Percentiles rank a stretch among this genome's conserved stretches.
These are phyloP conservation scores for Babesia bigemina DNA, from an alignment of 169 alveolate genomes.

Conservation along the genomic window DNA sequence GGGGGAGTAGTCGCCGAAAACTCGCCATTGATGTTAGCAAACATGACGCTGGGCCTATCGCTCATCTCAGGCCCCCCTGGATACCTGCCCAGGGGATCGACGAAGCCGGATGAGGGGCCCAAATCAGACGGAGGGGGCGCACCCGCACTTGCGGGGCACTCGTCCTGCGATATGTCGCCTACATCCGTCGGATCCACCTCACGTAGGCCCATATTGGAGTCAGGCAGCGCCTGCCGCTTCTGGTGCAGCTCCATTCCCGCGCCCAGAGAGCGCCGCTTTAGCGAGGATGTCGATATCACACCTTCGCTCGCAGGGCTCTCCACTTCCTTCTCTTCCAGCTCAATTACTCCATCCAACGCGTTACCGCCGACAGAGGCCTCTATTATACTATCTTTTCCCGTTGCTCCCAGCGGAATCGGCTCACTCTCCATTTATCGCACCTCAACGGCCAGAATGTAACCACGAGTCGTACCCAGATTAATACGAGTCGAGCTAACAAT, in stretches of 20 bases:
- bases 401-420: conserved; percentile 29
- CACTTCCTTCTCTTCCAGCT: not conserved
- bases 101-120: not conserved
- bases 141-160: not conserved
- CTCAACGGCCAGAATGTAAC: not conserved
- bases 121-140: not conserved
- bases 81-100: not conserved
- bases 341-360: conserved; percentile 17
- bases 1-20: not conserved
- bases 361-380: conserved; percentile 20
- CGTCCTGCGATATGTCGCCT: conserved; percentile 19
- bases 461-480: not conserved
- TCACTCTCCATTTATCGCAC: conserved; percentile 47
- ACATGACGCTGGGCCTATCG: not conserved
- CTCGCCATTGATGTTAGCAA: not conserved
- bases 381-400: conserved; percentile 1
- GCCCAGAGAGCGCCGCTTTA: conserved; percentile 40
- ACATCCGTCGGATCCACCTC: conserved; percentile 9
- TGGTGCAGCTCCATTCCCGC: conserved; percentile 45
- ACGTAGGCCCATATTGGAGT: conserved; percentile 2
- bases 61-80: not conserved
- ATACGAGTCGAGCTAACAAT: not conserved
- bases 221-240: conserved; percentile 37
- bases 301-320: conserved; percentile 7
- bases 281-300: conserved; percentile 20